Evolutionary conservation across 768 basidiomycete species (phyloP).

Genomic region (Mycena alexandri): DNA sequence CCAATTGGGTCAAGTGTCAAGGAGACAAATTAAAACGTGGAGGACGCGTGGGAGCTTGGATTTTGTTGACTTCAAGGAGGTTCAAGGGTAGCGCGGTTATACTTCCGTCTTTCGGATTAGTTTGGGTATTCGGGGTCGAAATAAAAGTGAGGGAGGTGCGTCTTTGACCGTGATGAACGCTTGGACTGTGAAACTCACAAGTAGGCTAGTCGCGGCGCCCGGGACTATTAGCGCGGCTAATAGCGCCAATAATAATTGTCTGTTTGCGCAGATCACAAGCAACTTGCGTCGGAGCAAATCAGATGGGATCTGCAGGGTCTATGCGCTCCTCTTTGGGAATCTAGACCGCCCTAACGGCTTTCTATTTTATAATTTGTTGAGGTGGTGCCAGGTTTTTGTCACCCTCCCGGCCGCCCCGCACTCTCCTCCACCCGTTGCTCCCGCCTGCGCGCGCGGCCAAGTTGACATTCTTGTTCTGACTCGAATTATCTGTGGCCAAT

Average conservation of each 20-base stretch:
- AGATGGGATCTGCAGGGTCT: slow-evolving; percentile 56
- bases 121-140: background rate
- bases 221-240: slow-evolving; percentile 39
- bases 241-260: slow-evolving; percentile 34
- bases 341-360: slow-evolving; percentile 47
- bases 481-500: background rate
- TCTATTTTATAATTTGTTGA: slow-evolving; percentile 24
- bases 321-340: slow-evolving; percentile 47
- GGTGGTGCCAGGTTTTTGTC: slow-evolving; percentile 11
- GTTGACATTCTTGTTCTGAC: background rate
- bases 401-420: background rate
- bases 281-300: slow-evolving; percentile 32
- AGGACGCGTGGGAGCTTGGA: slow-evolving; percentile 16
- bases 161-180: slow-evolving; percentile 17
- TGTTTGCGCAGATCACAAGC: slow-evolving; percentile 22
- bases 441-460: too few relatives aligned
- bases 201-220: slow-evolving; percentile 39
- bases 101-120: background rate
- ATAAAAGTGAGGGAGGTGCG: slow-evolving; percentile 3
- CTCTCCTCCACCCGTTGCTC: background rate
- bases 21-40: slow-evolving; percentile 27
- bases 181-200: slow-evolving; percentile 30
- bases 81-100: slow-evolving; percentile 1
- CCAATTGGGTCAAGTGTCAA: slow-evolving; percentile 14
- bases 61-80: background rate